Percentiles rank a stretch among this genome's conserved stretches.
Evolutionary conservation across 1,284 basidiomycete species (phyloP).

Genomic region (Austropuccinia psidii): DNA sequence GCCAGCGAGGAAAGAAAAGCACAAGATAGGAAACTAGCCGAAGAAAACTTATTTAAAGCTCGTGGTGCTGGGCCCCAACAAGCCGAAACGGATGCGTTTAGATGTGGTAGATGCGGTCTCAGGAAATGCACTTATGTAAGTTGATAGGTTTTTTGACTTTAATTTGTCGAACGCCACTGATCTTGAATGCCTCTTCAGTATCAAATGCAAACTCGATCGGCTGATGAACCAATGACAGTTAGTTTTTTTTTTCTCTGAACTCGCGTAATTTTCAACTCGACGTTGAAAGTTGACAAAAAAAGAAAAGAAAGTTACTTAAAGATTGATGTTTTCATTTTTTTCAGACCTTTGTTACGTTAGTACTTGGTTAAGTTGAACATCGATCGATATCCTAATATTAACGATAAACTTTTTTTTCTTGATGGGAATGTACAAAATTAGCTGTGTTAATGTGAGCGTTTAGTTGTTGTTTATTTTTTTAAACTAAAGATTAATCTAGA

Average conservation of each 20-base stretch:
- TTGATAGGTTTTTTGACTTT: neutral
- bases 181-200: neutral
- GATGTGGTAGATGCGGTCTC: conserved; percentile 87
- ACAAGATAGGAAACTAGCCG: conserved; percentile 69
- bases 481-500: neutral
- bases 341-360: neutral
- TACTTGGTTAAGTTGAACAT: neutral
- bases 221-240: conserved; percentile 94
- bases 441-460: neutral
- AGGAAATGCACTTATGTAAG: conserved; percentile 63
- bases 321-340: neutral
- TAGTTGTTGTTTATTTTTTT: neutral
- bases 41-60: conserved; percentile 84
- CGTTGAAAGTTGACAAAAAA: too few species aligned
- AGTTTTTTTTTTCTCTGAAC: conserved; percentile 46
- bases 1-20: conserved; percentile 84
- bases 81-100: conserved; percentile 97
- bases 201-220: conserved; percentile 76
- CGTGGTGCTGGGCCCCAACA: conserved; percentile 71
- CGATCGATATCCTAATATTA: neutral
- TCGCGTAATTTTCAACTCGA: conserved; percentile 22
- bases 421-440: neutral
- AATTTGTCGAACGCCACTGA: neutral
- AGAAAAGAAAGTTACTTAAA: conserved; percentile 44
- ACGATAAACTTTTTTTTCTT: neutral